Percentiles rank a stretch among this genome's conserved stretches.
Evolutionary conservation across 2,329 filamentous ascomycete species (phyloP).

Genomic region (Xylariaceae sp.): DNA sequence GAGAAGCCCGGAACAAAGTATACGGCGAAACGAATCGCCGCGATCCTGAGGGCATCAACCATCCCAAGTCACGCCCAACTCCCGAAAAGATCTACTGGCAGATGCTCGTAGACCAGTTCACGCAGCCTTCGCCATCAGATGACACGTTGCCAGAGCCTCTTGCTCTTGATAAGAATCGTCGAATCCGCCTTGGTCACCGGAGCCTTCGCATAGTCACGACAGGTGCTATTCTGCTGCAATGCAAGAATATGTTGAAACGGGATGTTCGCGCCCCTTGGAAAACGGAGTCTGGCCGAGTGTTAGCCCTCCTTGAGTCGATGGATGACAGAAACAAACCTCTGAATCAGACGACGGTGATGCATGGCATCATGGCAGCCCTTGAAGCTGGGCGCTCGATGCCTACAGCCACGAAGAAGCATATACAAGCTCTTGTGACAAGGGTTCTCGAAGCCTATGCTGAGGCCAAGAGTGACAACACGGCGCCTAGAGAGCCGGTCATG

Average conservation of each 20-base stretch:
- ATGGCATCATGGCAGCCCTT: slow-evolving; percentile 58
- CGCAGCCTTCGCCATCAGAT: slow-evolving; percentile 53
- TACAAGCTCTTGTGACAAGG: slow-evolving; percentile 53
- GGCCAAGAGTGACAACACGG: slow-evolving; percentile 37
- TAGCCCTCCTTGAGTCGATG: slow-evolving; percentile 59
- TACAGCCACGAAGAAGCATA: slow-evolving; percentile 53
- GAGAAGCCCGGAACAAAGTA: slow-evolving; percentile 57
- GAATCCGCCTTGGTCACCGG: slow-evolving; percentile 51
- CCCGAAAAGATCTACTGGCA: slow-evolving; percentile 69
- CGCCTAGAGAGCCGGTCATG: slow-evolving; percentile 53
- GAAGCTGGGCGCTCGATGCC: slow-evolving; percentile 62
- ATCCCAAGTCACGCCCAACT: slow-evolving; percentile 57
- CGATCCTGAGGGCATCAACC: slow-evolving; percentile 62
- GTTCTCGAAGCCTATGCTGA: slow-evolving; percentile 48
- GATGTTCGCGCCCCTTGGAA: slow-evolving; percentile 76
- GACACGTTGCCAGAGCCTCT: slow-evolving; percentile 68
- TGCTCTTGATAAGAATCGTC: slow-evolving; percentile 60
- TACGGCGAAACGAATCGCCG: slow-evolving; percentile 60
- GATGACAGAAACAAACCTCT: slow-evolving; percentile 39
- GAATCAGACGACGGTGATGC: slow-evolving; percentile 45
- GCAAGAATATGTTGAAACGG: slow-evolving; percentile 77
- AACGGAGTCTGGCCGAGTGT: slow-evolving; percentile 65
- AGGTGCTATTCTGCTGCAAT: slow-evolving; percentile 69
- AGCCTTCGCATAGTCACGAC: slow-evolving; percentile 64
- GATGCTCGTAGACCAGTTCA: slow-evolving; percentile 69